Evolutionary conservation across 192 early-diverging fungal species (phyloP), one percentile per base, ranked within the genome.

Genomic region (Coemansia sp.): DNA sequence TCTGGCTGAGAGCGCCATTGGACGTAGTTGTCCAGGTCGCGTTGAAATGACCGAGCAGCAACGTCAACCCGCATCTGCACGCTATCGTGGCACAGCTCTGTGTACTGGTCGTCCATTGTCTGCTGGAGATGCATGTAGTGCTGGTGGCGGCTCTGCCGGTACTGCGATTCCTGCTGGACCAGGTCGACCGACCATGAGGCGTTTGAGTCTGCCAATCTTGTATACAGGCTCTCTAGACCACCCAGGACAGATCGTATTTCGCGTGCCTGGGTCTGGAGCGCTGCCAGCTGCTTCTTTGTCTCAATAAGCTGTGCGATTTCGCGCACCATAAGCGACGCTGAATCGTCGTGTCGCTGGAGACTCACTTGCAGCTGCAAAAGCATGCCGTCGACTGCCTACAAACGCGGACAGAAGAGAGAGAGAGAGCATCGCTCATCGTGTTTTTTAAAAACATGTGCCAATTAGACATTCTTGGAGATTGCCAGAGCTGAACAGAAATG

Each of bases 41-140:
- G 69, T 67, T 81, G 69, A 52, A 81, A 81, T 18, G 64, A 67
- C 60, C 72, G 78, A 25, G 52, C 69, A 4, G 78, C 78, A 29
- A 48, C 62, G 36, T 67, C 73, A 1, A 64, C 78, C 5, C 78
- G 78, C 22, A 38, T 56, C 49, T 64, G 60, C 48, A 65, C 73
- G 42, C 60, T 60, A 42, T 69, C 61, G 52, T 69, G 78, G 11
- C 64, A 31, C 33, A 72, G 31, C 18, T 75, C 78, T 10, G 68
- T 67, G 29, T 72, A 75, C 56, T 81, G 78, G n/a, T 54, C 58
- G 73, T 81, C 78, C 78, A 81, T 69, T 25, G 58, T 55, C 20
- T 60, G 56, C 61, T 81, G 78, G 18, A 81, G 69, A 56, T 76
- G 63, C 50, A 56, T 38, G 52, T 81, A 81, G 78, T 75, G 67